These are phyloP conservation scores for Fomes fomentarius DNA, from an alignment of 1,284 basidiomycete genomes.

Conservation along the genomic window DNA sequence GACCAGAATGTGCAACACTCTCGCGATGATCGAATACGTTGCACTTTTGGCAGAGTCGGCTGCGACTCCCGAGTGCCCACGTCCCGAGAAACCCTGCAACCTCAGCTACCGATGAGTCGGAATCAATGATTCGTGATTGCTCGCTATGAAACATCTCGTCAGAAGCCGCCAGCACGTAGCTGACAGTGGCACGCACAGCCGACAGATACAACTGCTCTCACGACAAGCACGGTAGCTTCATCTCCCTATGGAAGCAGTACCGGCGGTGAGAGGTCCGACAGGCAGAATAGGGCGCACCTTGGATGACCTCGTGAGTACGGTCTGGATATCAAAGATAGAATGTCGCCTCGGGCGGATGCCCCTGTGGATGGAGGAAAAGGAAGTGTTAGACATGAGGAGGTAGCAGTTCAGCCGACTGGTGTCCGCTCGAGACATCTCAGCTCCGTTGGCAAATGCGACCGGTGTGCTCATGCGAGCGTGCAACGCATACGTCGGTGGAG, in stretches of 20 bases:
- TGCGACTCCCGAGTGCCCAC: not conserved
- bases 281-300: conserved; percentile 1
- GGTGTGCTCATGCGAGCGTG: not conserved
- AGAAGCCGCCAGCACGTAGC: too few species aligned
- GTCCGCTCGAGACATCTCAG: conserved; percentile 3
- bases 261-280: not conserved
- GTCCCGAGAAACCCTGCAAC: not conserved
- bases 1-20: conserved; percentile 1
- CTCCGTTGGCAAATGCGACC: conserved; percentile 3
- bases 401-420: not conserved
- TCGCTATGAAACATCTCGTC: not conserved
- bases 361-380: not conserved
- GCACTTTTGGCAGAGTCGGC: not conserved
- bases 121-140: not conserved
- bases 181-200: too few species aligned
- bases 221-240: not conserved
- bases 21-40: conserved; percentile 20
- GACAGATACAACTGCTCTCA: not conserved
- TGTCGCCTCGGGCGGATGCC: not conserved
- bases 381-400: too few species aligned
- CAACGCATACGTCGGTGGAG: conserved; percentile 18
- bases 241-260: not conserved
- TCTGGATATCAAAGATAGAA: not conserved
- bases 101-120: not conserved
- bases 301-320: conserved; percentile 1